Percentiles rank a stretch among this genome's conserved stretches.
Evolutionary conservation across 148 eudicot genomes (phyloP).

Genomic region (Cornus suecica): DNA sequence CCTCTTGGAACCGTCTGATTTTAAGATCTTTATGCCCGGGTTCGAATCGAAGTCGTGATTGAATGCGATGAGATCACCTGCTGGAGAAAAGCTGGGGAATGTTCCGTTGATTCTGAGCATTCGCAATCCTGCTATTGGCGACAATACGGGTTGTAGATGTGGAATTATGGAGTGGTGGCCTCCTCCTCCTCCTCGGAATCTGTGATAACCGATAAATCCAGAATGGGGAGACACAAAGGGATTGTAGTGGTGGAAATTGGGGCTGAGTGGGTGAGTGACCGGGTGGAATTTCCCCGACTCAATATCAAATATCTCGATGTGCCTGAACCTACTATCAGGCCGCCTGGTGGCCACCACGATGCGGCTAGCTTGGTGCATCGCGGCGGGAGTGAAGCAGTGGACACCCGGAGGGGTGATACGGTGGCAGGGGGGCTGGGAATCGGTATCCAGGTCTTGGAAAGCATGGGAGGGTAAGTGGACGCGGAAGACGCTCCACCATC

Average conservation of each 20-base stretch:
- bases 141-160: conserved; percentile 36
- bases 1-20: conserved; percentile 67
- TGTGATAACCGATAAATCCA: conserved; percentile 62
- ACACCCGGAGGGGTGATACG: conserved; percentile 75
- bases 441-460: neutral
- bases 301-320: conserved; percentile 61
- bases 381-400: conserved; percentile 81
- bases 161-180: conserved; percentile 39
- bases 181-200: conserved; percentile 82
- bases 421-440: conserved; percentile 15
- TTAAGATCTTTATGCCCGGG: conserved; percentile 51
- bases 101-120: conserved; percentile 60
- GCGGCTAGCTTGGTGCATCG: conserved; percentile 28
- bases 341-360: conserved; percentile 70
- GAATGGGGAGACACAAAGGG: conserved; percentile 71
- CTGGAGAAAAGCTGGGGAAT: conserved; percentile 65
- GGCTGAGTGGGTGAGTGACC: conserved; percentile 48
- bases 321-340: conserved; percentile 41
- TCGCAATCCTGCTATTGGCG: conserved; percentile 36
- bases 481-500: conserved; percentile 86
- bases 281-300: conserved; percentile 36
- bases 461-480: conserved; percentile 29
- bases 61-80: conserved; percentile 53
- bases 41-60: conserved; percentile 42
- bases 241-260: conserved; percentile 68